Conservation (phyloP, 306 rosid genomes). For the Echinosophora koreensis region DNA sequence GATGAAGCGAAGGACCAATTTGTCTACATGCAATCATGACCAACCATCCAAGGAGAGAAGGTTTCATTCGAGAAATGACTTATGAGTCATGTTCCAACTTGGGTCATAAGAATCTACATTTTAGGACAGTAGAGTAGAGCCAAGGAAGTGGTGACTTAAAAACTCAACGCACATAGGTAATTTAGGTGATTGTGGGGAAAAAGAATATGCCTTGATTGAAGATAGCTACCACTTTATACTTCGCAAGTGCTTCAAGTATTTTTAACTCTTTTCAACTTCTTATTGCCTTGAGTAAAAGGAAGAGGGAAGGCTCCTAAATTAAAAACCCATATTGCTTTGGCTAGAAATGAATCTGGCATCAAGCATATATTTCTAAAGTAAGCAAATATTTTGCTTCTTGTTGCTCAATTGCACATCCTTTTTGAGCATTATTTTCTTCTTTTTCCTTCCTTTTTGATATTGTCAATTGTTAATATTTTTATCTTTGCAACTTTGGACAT, state of each 20-base stretch:
- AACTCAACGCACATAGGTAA: neutral
- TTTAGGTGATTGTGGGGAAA: neutral
- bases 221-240: neutral
- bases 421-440: neutral
- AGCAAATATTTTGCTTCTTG: neutral
- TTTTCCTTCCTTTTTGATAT: neutral
- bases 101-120: neutral
- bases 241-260: conserved; percentile 29
- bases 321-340: conserved; percentile 6
- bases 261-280: conserved; percentile 11
- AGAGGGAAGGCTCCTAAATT: neutral
- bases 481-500: conserved; percentile 7
- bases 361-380: neutral
- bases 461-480: neutral
- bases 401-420: neutral
- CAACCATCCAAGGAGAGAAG: neutral
- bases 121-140: neutral
- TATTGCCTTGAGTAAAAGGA: neutral
- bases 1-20: neutral
- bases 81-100: conserved; percentile 12
- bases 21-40: neutral
- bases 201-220: conserved; percentile 30
- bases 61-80: conserved; percentile 22
- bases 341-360: neutral
- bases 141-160: neutral